Evolutionary conservation across 352 stramenopile genomes (phyloP).

Genomic region (Phytophthora pisi): DNA sequence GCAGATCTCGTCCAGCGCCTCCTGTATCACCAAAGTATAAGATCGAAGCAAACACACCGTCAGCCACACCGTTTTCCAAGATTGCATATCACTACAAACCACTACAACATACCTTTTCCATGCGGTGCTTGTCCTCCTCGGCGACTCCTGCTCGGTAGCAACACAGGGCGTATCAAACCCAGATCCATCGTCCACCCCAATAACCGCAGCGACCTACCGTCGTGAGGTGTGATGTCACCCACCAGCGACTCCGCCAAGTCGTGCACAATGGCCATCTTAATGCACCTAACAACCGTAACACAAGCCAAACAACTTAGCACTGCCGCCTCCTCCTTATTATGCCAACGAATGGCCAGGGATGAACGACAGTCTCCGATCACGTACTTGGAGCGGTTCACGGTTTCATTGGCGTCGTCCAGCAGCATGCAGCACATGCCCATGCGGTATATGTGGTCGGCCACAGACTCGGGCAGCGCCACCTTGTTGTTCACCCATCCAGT

Average conservation of each 20-base stretch:
- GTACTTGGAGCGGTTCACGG: slow-evolving; percentile 72
- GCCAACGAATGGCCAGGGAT: slow-evolving; percentile 17
- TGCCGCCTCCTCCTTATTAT: neutral
- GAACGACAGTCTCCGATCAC: slow-evolving; percentile 2
- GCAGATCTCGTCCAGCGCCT: slow-evolving; percentile 77
- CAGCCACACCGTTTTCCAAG: neutral
- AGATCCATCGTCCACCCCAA: slow-evolving; percentile 2
- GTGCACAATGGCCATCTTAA: slow-evolving; percentile 94
- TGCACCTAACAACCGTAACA: slow-evolving; percentile 52
- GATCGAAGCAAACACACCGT: neutral
- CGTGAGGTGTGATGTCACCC: slow-evolving; percentile 93
- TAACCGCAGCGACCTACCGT: slow-evolving; percentile 42
- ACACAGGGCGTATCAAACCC: neutral
- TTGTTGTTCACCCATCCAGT: slow-evolving; percentile 94
- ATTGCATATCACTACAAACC: neutral
- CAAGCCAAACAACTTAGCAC: neutral
- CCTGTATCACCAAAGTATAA: slow-evolving; percentile 28
- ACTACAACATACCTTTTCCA: slow-evolving; percentile 71
- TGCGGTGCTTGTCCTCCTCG: slow-evolving; percentile 89
- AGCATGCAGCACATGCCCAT: slow-evolving; percentile 93
- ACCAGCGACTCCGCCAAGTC: slow-evolving; percentile 94
- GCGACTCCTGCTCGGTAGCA: slow-evolving; percentile 63
- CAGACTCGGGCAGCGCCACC: slow-evolving; percentile 88
- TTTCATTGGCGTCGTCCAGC: slow-evolving; percentile 73
- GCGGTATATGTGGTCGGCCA: slow-evolving; percentile 95